Evolutionary conservation across 306 rosid genomes (phyloP).

Genomic region (Medicago lupulina): DNA sequence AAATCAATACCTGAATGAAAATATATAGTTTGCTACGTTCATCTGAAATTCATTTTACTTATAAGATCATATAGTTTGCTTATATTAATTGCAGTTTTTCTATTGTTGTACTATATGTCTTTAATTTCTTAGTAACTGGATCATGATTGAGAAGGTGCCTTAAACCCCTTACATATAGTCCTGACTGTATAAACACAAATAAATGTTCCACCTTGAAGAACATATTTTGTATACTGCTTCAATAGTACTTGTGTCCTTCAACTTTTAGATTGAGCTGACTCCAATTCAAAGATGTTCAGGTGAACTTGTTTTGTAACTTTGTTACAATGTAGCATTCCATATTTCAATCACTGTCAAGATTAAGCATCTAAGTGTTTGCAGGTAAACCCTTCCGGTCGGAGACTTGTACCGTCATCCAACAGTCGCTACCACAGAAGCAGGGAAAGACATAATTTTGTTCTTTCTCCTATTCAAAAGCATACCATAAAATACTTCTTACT

Average conservation of each 20-base stretch:
- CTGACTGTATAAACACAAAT: background rate
- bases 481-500: no score
- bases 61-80: constrained; percentile 3
- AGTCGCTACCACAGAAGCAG: no score
- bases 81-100: constrained; percentile 3
- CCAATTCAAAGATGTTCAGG: background rate
- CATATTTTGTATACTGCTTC: background rate
- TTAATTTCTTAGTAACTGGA: background rate
- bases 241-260: background rate
- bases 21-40: background rate
- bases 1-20: constrained; percentile 8
- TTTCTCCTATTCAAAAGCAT: no score
- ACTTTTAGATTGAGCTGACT: background rate
- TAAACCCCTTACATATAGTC: background rate
- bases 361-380: no score
- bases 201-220: constrained; percentile 5
- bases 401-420: no score
- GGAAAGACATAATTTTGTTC: no score
- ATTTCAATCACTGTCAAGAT: background rate
- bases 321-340: background rate
- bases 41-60: constrained; percentile 1
- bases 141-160: constrained; percentile 1
- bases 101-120: background rate
- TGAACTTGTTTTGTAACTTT: background rate
- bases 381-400: no score